Evolutionary conservation across 106 monocot species (phyloP).

Genomic region (Vanilla planifolia): DNA sequence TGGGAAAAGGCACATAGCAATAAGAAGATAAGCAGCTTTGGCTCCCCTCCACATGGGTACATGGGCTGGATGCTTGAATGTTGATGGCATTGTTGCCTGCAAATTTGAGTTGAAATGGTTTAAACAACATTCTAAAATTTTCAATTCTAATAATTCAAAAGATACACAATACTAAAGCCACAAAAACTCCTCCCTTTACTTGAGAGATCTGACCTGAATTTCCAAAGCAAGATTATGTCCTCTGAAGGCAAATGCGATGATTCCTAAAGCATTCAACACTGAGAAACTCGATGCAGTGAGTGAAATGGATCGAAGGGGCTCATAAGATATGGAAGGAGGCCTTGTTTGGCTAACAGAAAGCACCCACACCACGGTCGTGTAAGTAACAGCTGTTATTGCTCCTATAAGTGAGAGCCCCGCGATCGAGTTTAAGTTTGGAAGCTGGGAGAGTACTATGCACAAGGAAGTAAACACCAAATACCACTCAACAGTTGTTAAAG

Average conservation of each 20-base stretch:
- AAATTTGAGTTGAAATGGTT: neutral
- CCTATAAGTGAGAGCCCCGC: conserved; percentile 93
- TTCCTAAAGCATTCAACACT: conserved; percentile 79
- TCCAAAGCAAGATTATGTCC: conserved; percentile 94
- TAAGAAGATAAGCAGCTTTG: conserved; percentile 77
- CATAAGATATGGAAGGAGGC: conserved; percentile 65
- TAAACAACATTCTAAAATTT: neutral
- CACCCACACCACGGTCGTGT: conserved; percentile 80
- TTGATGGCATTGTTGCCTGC: conserved; percentile 95
- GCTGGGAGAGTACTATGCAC: conserved; percentile 91
- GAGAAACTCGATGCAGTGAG: conserved; percentile 46
- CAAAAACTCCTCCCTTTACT: neutral
- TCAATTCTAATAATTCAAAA: too few relatives aligned
- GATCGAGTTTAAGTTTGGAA: conserved; percentile 95
- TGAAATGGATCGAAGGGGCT: conserved; percentile 39
- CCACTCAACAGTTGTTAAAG: conserved; percentile 89
- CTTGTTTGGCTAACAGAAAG: conserved; percentile 77
- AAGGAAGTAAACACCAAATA: conserved; percentile 87
- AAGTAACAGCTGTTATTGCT: conserved; percentile 80
- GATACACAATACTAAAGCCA: too few relatives aligned
- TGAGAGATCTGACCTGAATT: conserved; percentile 59
- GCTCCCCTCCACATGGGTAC: conserved; percentile 98
- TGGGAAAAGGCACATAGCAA: conserved; percentile 87
- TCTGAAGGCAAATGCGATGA: conserved; percentile 92
- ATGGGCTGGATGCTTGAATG: conserved; percentile 94